Percentiles rank a stretch among this genome's conserved stretches.
phyloP scores from a whole-genome alignment of 768 basidiomycete species.

The Wakefieldia striispora region DNA sequence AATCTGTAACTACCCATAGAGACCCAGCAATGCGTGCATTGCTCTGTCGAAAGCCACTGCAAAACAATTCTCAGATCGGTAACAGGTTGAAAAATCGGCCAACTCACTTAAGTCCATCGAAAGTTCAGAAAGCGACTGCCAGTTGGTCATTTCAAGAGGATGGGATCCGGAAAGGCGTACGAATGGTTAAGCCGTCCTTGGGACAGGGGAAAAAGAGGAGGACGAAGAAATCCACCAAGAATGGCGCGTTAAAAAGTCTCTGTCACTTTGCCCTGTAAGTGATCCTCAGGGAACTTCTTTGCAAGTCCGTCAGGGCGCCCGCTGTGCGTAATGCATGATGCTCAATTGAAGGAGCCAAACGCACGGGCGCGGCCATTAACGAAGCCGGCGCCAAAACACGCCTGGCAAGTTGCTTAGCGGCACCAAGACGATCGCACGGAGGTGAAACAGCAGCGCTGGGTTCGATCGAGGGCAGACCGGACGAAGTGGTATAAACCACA shows the following conservation, averaged over 20 bases:
- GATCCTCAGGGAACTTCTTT: conserved; percentile 10
- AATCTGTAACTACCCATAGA: conserved; percentile 40
- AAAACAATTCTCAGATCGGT: not conserved
- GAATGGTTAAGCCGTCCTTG: not conserved
- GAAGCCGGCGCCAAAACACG: not conserved
- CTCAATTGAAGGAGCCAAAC: conserved; percentile 11
- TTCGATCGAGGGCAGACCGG: conserved; percentile 7
- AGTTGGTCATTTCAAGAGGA: conserved; percentile 36
- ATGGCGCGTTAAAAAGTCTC: conserved; percentile 12
- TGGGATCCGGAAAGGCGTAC: not conserved
- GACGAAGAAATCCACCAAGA: not conserved
- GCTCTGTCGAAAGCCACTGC: conserved; percentile 39
- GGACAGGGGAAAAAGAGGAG: not conserved
- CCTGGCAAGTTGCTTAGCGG: conserved; percentile 18
- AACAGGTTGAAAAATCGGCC: not conserved
- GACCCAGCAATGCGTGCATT: conserved; percentile 43
- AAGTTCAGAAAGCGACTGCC: conserved; percentile 39
- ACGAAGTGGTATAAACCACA: not conserved
- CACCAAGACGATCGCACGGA: conserved; percentile 11
- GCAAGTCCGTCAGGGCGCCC: conserved; percentile 9
- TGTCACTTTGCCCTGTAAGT: conserved; percentile 1
- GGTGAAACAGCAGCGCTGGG: conserved; percentile 7
- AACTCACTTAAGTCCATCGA: conserved; percentile 36
- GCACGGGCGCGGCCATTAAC: conserved; percentile 6
- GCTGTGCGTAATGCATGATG: not conserved